phyloP scores from a whole-genome alignment of 192 early-diverging fungal species.

The Podila verticillata region DNA sequence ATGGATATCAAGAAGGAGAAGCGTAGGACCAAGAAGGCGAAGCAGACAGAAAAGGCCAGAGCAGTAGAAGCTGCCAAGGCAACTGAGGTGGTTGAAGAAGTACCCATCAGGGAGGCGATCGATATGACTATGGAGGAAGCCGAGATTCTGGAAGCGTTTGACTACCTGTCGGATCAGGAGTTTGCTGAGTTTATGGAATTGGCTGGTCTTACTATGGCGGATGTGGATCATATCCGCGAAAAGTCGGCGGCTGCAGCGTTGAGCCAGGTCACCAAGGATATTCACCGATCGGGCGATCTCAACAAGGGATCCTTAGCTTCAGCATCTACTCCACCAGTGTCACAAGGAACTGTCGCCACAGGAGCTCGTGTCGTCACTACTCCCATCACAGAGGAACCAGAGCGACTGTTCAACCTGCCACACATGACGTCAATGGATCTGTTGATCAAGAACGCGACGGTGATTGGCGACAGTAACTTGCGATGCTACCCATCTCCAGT shows the following conservation, averaged over 20 bases:
- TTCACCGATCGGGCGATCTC: constrained; percentile 9
- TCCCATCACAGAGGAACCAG: no score
- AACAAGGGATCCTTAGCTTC: not conserved
- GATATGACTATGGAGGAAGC: constrained; percentile 40
- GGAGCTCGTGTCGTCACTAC: no score
- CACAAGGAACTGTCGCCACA: no score
- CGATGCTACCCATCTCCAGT: constrained; percentile 25
- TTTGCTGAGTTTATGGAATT: constrained; percentile 36
- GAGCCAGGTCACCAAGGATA: constrained; percentile 36
- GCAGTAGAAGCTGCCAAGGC: not conserved
- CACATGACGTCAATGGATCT: constrained; percentile 49
- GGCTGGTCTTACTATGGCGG: constrained; percentile 25
- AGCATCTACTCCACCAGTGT: not conserved
- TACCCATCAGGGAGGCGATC: not conserved
- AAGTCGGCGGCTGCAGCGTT: constrained; percentile 29
- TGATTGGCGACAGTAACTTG: constrained; percentile 43
- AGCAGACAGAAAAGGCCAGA: constrained; percentile 1
- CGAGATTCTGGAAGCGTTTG: constrained; percentile 44
- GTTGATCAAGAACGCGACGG: constrained; percentile 28
- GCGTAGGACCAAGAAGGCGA: not conserved
- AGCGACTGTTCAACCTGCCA: constrained; percentile 7
- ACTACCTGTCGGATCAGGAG: constrained; percentile 38
- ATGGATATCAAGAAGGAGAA: constrained; percentile 3
- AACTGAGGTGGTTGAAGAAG: not conserved
- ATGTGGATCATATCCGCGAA: constrained; percentile 41